Evolutionary conservation across 2,329 filamentous ascomycete species (phyloP).

Genomic region (Teratosphaeriaceae sp.): DNA sequence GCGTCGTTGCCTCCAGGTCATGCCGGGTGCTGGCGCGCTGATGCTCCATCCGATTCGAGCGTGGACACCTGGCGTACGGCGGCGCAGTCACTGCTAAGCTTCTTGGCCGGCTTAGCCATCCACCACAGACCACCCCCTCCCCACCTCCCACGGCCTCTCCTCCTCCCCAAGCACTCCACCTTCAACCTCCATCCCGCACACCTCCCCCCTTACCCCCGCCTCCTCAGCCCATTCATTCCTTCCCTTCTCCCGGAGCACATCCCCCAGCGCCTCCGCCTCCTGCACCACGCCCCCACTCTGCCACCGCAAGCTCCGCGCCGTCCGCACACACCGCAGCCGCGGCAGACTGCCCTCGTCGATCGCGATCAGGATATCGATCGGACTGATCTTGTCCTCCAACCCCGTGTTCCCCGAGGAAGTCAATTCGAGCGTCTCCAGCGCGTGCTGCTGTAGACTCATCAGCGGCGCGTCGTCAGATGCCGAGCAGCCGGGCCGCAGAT

Average conservation of each 20-base stretch:
- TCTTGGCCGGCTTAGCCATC: too few species aligned
- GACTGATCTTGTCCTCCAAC: constrained; percentile 32
- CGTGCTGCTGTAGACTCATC: neutral
- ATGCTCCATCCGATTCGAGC: too few species aligned
- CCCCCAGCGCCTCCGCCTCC: constrained; percentile 34
- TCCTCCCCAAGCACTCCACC: too few species aligned
- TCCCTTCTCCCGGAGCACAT: constrained; percentile 32
- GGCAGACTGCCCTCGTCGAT: constrained; percentile 37
- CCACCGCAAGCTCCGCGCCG: constrained; percentile 37
- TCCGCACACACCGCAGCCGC: constrained; percentile 30
- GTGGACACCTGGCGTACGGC: too few species aligned
- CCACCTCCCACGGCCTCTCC: too few species aligned
- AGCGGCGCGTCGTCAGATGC: neutral
- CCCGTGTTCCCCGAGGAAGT: constrained; percentile 33
- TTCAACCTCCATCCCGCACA: too few species aligned
- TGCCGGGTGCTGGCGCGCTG: too few species aligned
- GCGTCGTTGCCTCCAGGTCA: too few species aligned
- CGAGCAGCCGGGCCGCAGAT: too few species aligned
- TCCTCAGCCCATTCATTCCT: constrained; percentile 30
- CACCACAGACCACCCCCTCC: too few species aligned
- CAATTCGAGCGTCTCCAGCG: constrained; percentile 34
- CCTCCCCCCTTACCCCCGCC: constrained; percentile 13
- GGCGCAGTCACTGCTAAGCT: too few species aligned
- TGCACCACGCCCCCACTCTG: constrained; percentile 24
- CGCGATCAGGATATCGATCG: constrained; percentile 36